Base-by-base conservation (phyloP, 495 filamentous ascomycete species). In the Neurospora sp. region DNA sequence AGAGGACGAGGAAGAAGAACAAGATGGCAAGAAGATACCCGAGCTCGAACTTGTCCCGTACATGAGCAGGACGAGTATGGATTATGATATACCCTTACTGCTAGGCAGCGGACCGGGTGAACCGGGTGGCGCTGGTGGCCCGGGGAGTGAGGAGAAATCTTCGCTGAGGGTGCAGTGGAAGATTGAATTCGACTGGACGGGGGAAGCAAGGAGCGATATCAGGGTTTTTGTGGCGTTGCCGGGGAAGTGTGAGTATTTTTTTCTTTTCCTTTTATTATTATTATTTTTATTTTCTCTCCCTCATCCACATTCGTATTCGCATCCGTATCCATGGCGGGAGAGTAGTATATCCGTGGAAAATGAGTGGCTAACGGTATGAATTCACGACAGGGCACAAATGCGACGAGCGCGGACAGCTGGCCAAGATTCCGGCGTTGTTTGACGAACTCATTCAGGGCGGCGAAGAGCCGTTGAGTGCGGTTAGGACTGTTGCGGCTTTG, bases 171-270 rank as follows among this genome's bases (percentile, higher is more conserved):
- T 88, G 18, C 78, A 81, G 77, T 91, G 89, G 89, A 77, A 76
- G 39, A 87, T 90, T 46, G 76, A 79, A 14, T 89, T 91, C 78
- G 88, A 90, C 76, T 90, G 88, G 88, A 88, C 87, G 0, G 89
- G 89, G 6, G 88, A 91, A 77, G 88, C 88, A 6, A 82, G 85
- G 77, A 88, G 84, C 72, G 79, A 79, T 68, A 77, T 91, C 37
- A 75, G 78, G 3, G 82, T 85, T 38, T 72, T 82, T 72, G 82
- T 85, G 4, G 80, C 82, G 12, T 73, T 85, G 22, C 87, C 88
- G 39, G 79, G 78, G 68, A 86, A 82, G 68, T 90, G 89, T 88
- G 78, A 82, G 86, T 65, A 7, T 48, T 84, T 68, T 70, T 4
- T 39, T n/a, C 9, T 69, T 42, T 10, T 39, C 27, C 27, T 31